A percentile compares a stretch with the other conserved stretches of the same genome.
These are phyloP conservation scores for Trifolium repens DNA, from an alignment of 306 rosid species.

Conservation along the genomic window DNA sequence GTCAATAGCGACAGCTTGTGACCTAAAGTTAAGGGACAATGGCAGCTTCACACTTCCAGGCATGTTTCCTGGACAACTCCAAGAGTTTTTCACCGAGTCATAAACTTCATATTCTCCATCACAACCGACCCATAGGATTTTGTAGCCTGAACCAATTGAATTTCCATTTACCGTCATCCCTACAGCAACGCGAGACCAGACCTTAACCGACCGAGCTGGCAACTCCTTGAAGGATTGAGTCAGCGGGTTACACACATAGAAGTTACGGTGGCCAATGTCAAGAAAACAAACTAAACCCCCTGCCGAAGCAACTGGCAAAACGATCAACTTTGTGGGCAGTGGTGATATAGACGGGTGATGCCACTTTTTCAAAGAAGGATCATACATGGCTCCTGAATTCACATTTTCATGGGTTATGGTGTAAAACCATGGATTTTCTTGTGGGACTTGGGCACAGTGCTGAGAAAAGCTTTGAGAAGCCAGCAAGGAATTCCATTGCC, in stretches of 20 bases:
- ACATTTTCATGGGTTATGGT: slow-evolving; percentile 72
- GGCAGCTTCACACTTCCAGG: slow-evolving; percentile 67
- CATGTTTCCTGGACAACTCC: slow-evolving; percentile 70
- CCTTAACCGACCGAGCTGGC: slow-evolving; percentile 78
- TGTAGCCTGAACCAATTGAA: slow-evolving; percentile 65
- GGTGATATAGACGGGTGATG: slow-evolving; percentile 69
- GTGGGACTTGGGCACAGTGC: slow-evolving; percentile 70
- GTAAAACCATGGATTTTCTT: slow-evolving; percentile 87
- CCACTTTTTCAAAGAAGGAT: slow-evolving; percentile 90
- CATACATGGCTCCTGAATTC: slow-evolving; percentile 84
- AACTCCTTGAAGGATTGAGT: slow-evolving; percentile 85
- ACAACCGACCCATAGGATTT: slow-evolving; percentile 78
- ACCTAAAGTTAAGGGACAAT: slow-evolving; percentile 55
- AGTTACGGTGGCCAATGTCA: slow-evolving; percentile 69
- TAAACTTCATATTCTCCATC: slow-evolving; percentile 86
- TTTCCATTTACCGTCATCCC: slow-evolving; percentile 76
- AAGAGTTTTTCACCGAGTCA: slow-evolving; percentile 71
- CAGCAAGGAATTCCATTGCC: slow-evolving; percentile 83
- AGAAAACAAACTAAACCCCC: slow-evolving; percentile 92
- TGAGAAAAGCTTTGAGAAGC: slow-evolving; percentile 79
- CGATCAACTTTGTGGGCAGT: slow-evolving; percentile 57
- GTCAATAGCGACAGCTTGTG: slow-evolving; percentile 67
- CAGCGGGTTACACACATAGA: slow-evolving; percentile 88
- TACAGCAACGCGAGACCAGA: slow-evolving; percentile 64
- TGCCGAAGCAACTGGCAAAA: slow-evolving; percentile 88